Evolutionary conservation across 225 moss, liverwort and hornwort genomes (phyloP).

Genomic region (Asterella californica): DNA sequence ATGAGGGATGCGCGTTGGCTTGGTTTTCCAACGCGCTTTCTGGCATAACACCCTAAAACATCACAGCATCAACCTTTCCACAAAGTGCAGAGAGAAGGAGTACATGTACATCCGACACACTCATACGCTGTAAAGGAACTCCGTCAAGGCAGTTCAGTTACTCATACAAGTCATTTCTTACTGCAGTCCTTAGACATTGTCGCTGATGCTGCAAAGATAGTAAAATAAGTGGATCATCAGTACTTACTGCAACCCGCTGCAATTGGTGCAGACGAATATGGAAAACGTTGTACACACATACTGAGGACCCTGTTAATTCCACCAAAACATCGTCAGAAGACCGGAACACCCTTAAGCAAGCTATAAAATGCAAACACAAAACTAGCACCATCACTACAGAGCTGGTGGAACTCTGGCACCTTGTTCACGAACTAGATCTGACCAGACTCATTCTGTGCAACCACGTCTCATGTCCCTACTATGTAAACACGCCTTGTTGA

Average conservation of each 20-base stretch:
- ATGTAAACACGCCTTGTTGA: not conserved
- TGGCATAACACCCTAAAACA: not conserved
- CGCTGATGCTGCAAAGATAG: not conserved
- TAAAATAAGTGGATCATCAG: not conserved
- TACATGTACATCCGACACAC: not conserved
- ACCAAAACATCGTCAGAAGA: slow-evolving; percentile 24
- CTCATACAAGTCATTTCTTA: not conserved
- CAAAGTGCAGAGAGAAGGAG: not conserved
- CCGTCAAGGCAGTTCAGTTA: not conserved
- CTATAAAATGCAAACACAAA: not conserved
- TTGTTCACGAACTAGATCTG: not conserved
- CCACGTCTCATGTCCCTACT: not conserved
- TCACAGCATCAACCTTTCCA: not conserved
- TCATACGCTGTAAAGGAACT: not conserved
- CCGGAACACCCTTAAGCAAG: not conserved
- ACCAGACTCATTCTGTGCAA: not conserved
- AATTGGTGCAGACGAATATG: slow-evolving; percentile 91
- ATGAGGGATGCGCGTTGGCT: not conserved
- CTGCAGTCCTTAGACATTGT: not conserved
- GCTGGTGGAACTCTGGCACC: not conserved
- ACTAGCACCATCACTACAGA: not conserved
- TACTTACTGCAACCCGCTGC: slow-evolving; percentile 98
- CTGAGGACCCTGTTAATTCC: slow-evolving; percentile 78
- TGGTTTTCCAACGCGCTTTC: not conserved
- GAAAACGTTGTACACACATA: slow-evolving; percentile 93